Evolutionary conservation across 108 stramenopile genomes (phyloP), one percentile per base, ranked within the genome.

Genomic region (Cyclotella kingstonii): DNA sequence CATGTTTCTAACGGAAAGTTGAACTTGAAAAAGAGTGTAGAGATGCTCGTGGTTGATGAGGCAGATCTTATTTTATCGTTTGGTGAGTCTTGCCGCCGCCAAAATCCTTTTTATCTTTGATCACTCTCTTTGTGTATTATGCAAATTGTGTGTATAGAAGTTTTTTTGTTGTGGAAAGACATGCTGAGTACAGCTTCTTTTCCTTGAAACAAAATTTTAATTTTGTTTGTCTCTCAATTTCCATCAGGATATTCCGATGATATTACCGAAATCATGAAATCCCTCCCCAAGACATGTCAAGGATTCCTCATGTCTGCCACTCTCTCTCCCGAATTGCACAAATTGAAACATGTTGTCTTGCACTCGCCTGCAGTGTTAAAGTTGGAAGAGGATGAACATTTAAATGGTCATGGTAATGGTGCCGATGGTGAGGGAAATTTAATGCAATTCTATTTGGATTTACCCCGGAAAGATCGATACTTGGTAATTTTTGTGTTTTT

Each of bases 231-330:
- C 2, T 66, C 23, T 12, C 6, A 27, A 5, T 25, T 18, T 61
- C 27, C 52, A 36, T 21, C 38, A 78, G 95, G 98, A 10, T 96
- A 97, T 77, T 74, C 79, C n/a, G 84, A 92, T 41, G 97, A 97
- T 60, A 76, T 99, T 62, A 68, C 86, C 5, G 81, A 78, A 67
- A 89, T 97, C 34, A 81, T 88, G 62, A 81, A 82, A 54, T 61
- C 62, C n/a, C 63, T 99, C 22, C 97, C 97, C 19, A 88, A 89
- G 40, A 96, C 94, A 26, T 91, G 84, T 58, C 98, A 99, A 72
- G 90, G 93, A n/a, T 85, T 98, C 42, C 89, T 99, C 47, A 90
- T 99, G 90, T 95, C 95, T 3, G 98, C 98, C 9, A 99, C 98
- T 15, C 81, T 99, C 12, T 88, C 84, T 4, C 78, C 86, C 15